Evolutionary conservation across 2,329 filamentous ascomycete genomes (phyloP).

Genomic region (Diaporthe helianthi): DNA sequence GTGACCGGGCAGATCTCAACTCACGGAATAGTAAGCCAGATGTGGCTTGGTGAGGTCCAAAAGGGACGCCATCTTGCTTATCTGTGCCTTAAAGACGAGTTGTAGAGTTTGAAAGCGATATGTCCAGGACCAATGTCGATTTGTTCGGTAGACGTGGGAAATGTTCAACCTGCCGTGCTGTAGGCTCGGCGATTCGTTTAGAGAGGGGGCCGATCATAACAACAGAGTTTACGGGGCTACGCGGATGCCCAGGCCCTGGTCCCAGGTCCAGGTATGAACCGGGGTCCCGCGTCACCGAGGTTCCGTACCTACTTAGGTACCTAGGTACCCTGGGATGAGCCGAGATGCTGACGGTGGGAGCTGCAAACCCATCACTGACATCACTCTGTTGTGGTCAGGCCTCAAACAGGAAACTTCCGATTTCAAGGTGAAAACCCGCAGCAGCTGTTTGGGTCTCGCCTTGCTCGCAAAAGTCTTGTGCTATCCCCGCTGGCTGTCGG

Average conservation of each 20-base stretch:
- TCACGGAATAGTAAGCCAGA: conserved; percentile 41
- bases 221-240: neutral
- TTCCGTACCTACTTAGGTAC: too few relatives aligned
- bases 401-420: neutral
- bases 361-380: neutral
- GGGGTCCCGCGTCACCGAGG: neutral
- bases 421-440: neutral
- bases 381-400: too few relatives aligned
- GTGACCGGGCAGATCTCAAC: neutral
- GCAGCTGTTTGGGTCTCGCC: neutral
- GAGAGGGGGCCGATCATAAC: neutral
- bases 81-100: conserved; percentile 42
- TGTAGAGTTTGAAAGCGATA: neutral
- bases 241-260: neutral
- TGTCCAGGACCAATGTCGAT: neutral
- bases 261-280: neutral
- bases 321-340: neutral
- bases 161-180: neutral
- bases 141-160: neutral
- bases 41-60: conserved; percentile 38
- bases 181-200: neutral
- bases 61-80: conserved; percentile 37
- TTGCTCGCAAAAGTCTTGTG: neutral
- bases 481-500: neutral
- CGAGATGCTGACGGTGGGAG: neutral